Base-by-base conservation (phyloP, 306 rosid genomes). In the Casuarina glauca region DNA sequence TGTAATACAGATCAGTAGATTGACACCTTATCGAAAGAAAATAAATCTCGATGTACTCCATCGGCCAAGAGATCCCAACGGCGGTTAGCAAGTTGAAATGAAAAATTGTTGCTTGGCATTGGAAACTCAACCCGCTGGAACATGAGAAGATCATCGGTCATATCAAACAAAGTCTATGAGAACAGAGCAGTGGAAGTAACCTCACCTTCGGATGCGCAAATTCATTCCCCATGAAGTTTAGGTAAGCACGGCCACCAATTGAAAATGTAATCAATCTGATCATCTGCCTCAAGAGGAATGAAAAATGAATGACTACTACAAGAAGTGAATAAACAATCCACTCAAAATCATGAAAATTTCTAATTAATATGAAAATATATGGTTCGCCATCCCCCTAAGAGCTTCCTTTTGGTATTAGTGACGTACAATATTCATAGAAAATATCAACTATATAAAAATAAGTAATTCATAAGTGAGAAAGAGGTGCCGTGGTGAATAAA, bases 211-310 rank as follows among this genome's bases (percentile, higher is more conserved):
- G 97, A 88, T 95, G 98, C 78, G 93, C 98, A 82, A 92, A 95
- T 83, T 95, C 98, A 85, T 92, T 95, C 80, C 98, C 98, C 93
- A 92, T 94, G 93, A 94, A 95, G 86, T 91, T 95, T 76, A 95
- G 86, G 83, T 92, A 95, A 32, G 98, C 98, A 67, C 62, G 87
- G 45, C 97, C 92, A 74, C 97, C 90, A 60, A 83, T 86, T 60
- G 98, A 80, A 67, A 89, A 89, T 0, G 97, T 92, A 82, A 92
- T 92, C 82, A 91, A 80, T 88, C 90, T 88, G 83, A 95, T 92
- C 88, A 95, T 89, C 98, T 95, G 86, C 74, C 20, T 17, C 87
- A 79, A 5, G 54, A 44, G 62, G 77, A 81, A 51, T 75, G 67
- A 44, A 69, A 73, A 68, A 80, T 71, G 67, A 70, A 45, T 19